phyloP scores from a whole-genome alignment of 306 rosid species.

The Quercus dentata region DNA sequence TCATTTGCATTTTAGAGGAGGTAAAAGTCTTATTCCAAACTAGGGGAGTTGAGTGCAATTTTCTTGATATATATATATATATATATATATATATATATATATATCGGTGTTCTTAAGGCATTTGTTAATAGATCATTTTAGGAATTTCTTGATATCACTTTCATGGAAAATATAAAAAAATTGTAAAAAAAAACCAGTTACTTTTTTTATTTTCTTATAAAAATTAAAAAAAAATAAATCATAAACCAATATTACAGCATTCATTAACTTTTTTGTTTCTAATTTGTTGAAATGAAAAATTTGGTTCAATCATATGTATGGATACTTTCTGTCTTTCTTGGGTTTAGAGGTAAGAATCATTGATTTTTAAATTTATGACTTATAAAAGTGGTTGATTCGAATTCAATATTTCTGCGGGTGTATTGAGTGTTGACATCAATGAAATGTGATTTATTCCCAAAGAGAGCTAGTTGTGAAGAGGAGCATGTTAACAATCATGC shows the following conservation, averaged over 20 bases:
- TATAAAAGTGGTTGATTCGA: background rate
- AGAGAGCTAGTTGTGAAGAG: background rate
- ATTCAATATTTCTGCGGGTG: background rate
- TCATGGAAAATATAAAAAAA: no score
- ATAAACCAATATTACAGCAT: background rate
- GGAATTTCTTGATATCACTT: no score
- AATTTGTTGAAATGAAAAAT: background rate
- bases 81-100: no score
- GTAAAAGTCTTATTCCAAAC: no score
- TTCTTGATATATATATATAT: no score
- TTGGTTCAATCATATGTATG: background rate
- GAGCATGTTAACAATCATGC: slow-evolving; percentile 11
- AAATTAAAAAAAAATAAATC: no score
- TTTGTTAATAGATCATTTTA: no score
- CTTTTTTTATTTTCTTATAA: background rate
- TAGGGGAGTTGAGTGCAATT: no score
- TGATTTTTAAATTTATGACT: background rate
- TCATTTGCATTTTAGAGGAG: no score
- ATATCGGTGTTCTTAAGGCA: no score
- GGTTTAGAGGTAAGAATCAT: background rate
- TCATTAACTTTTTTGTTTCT: background rate
- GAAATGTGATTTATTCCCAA: background rate
- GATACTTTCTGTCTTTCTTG: background rate
- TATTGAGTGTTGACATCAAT: no score
- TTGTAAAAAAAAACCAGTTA: no score